Evolutionary conservation across 139 green algal genomes (phyloP).

Genomic region (Pycnococcus provasolii): DNA sequence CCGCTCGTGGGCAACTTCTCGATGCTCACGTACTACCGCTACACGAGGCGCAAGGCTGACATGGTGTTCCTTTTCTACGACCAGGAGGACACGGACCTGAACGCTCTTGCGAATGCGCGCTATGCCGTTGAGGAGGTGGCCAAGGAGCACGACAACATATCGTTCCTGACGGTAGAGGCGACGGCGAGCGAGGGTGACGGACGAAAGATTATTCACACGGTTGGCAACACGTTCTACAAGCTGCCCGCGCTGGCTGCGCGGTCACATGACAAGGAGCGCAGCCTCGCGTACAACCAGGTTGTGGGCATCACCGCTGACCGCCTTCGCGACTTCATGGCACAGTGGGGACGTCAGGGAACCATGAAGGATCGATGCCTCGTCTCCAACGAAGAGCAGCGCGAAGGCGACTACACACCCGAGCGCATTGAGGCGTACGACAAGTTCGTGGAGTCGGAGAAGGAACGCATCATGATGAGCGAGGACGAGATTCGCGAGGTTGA

Average conservation of each 20-base stretch:
- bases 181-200: conserved; percentile 16
- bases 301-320: neutral
- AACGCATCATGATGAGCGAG: conserved; percentile 2
- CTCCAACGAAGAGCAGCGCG: neutral
- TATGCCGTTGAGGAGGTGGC: neutral
- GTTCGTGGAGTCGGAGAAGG: conserved; percentile 12
- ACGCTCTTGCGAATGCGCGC: neutral
- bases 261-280: neutral
- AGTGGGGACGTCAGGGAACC: neutral
- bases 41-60: conserved; percentile 4
- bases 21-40: conserved; percentile 25
- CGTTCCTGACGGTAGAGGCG: conserved; percentile 13
- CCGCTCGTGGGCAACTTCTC: conserved; percentile 26
- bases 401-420: conserved; percentile 16
- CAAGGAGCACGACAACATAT: conserved; percentile 6
- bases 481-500: conserved; percentile 26
- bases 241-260: conserved; percentile 14
- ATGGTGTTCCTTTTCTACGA: conserved; percentile 26
- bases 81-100: neutral
- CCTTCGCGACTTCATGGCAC: neutral
- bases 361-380: conserved; percentile 10
- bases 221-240: conserved; percentile 3
- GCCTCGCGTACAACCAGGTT: conserved; percentile 2
- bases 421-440: conserved; percentile 11
- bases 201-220: conserved; percentile 12